phyloP scores from a whole-genome alignment of 1,284 basidiomycete genomes.

The Tilletia setariae region DNA sequence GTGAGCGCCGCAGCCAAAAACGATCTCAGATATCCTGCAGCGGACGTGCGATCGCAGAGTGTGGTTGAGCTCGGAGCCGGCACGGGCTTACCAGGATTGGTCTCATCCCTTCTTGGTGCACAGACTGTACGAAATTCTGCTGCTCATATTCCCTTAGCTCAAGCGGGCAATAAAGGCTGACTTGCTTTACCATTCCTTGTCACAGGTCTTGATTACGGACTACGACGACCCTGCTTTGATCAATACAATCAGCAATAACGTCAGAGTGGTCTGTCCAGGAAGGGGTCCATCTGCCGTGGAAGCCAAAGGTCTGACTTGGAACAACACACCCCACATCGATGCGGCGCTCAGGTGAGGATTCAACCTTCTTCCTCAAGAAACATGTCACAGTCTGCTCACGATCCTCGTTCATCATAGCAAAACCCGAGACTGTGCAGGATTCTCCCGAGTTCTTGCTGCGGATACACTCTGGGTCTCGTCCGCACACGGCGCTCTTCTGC shows the following conservation, averaged over 20 bases:
- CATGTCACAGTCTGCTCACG: background rate
- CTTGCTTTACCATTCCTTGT: background rate
- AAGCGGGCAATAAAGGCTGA: background rate
- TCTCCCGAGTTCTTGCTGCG: slow-evolving; percentile 40
- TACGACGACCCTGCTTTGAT: slow-evolving; percentile 34
- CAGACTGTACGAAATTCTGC: background rate
- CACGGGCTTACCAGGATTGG: slow-evolving; percentile 41
- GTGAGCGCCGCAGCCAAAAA: background rate
- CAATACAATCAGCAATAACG: slow-evolving; percentile 16
- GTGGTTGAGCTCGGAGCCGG: slow-evolving; percentile 47
- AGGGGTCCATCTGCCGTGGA: slow-evolving; percentile 25
- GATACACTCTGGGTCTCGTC: slow-evolving; percentile 51
- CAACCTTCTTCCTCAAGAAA: background rate
- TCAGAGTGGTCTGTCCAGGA: slow-evolving; percentile 15
- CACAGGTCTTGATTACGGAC: slow-evolving; percentile 32
- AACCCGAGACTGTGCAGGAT: slow-evolving; percentile 20
- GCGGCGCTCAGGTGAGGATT: slow-evolving; percentile 4
- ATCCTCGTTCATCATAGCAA: slow-evolving; percentile 14
- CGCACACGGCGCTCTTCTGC: slow-evolving; percentile 37
- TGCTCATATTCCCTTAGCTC: background rate
- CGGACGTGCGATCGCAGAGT: slow-evolving; percentile 29
- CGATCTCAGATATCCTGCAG: slow-evolving; percentile 11
- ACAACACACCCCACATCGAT: slow-evolving; percentile 18
- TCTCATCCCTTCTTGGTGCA: slow-evolving; percentile 33
- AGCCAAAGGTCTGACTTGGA: slow-evolving; percentile 32